A percentile compares a stretch with the other conserved stretches of the same genome.
phyloP scores from a whole-genome alignment of 345 rosid genomes.

The Punica granatum region DNA sequence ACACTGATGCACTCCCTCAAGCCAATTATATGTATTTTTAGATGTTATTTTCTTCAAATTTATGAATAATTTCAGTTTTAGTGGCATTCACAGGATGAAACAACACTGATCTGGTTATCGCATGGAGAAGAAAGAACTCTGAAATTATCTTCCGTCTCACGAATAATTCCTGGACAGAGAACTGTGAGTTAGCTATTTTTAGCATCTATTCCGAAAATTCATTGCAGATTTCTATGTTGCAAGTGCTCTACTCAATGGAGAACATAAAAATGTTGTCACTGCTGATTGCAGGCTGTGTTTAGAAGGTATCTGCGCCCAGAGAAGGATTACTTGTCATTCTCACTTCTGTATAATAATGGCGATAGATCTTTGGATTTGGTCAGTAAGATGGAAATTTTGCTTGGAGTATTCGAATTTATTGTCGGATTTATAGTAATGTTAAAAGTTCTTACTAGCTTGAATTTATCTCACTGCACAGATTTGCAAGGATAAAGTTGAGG shows the following conservation, averaged over 20 bases:
- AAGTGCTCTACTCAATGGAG: not conserved
- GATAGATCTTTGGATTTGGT: conserved; percentile 98
- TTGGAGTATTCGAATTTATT: not conserved
- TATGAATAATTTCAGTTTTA: conserved; percentile 34
- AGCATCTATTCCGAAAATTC: not conserved
- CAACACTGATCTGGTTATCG: conserved; percentile 72
- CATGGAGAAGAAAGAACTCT: conserved; percentile 66
- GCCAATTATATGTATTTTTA: not conserved
- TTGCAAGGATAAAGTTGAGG: conserved; percentile 94
- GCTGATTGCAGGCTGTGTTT: conserved; percentile 60
- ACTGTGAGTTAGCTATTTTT: conserved; percentile 50
- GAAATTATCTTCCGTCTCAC: conserved; percentile 54
- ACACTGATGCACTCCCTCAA: not conserved
- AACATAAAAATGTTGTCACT: conserved; percentile 1
- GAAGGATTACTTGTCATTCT: conserved; percentile 90
- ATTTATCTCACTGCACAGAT: conserved; percentile 39
- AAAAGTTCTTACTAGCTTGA: not conserved
- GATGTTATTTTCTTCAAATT: conserved; percentile 13
- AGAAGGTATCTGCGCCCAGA: conserved; percentile 89
- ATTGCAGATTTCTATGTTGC: not conserved
- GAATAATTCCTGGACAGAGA: conserved; percentile 90
- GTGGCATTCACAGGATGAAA: conserved; percentile 72
- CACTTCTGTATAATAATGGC: conserved; percentile 79
- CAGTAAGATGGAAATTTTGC: conserved; percentile 17
- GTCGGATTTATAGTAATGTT: not conserved